Evolutionary conservation across 768 basidiomycete genomes (phyloP).

Genomic region (Botryobasidium botryosum): DNA sequence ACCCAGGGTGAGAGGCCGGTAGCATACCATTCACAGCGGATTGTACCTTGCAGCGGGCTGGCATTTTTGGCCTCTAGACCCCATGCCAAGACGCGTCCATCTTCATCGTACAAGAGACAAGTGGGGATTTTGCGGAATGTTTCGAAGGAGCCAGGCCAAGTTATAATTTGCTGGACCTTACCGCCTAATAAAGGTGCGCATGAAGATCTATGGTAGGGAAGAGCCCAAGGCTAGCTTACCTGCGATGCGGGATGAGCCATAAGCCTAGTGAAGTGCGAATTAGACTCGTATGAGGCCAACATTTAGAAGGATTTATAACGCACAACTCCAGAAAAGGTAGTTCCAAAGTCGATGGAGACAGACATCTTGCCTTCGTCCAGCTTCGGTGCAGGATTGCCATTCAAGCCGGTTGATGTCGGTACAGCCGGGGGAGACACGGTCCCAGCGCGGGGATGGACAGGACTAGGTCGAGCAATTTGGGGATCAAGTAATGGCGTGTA

Average conservation of each 20-base stretch:
- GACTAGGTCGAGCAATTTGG: constrained; percentile 12
- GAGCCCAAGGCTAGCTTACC: no score
- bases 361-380: constrained; percentile 60
- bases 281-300: background rate
- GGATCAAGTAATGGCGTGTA: constrained; percentile 13
- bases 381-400: no score
- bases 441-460: constrained; percentile 14
- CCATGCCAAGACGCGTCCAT: constrained; percentile 63
- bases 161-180: constrained; percentile 64
- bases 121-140: constrained; percentile 81
- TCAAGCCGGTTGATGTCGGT: no score
- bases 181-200: no score
- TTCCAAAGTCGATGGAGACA: constrained; percentile 60
- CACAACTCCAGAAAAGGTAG: constrained; percentile 77
- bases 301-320: constrained; percentile 18
- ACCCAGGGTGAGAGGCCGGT: background rate
- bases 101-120: constrained; percentile 64
- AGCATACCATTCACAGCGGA: constrained; percentile 36
- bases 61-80: constrained; percentile 78
- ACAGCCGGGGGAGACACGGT: no score
- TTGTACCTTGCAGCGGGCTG: constrained; percentile 45
- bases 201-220: no score
- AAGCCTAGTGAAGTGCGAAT: constrained; percentile 36
- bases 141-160: constrained; percentile 75
- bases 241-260: constrained; percentile 70